A percentile compares a stretch with the other conserved stretches of the same genome.
phyloP scores from a whole-genome alignment of 2,329 filamentous ascomycete genomes.

The Aspergillus sp. region DNA sequence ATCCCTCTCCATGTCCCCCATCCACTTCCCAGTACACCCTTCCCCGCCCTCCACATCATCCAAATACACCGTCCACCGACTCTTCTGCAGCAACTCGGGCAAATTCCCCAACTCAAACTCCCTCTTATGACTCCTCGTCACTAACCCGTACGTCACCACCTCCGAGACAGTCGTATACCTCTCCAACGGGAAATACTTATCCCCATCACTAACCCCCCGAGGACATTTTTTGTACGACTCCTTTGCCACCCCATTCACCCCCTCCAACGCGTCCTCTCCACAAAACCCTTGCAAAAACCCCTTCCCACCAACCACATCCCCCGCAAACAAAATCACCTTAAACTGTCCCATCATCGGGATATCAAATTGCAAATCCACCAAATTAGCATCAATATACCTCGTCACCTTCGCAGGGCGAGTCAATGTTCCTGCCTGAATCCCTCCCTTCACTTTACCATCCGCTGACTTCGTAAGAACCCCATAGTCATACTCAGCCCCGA shows the following conservation, averaged over 20 bases:
- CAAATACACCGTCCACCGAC: conserved; percentile 72
- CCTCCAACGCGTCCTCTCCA: conserved; percentile 45
- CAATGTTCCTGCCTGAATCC: conserved; percentile 46
- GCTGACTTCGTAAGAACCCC: conserved; percentile 59
- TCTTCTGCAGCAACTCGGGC: conserved; percentile 62
- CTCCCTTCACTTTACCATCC: conserved; percentile 43
- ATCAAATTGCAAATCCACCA: conserved; percentile 74
- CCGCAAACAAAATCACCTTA: conserved; percentile 70
- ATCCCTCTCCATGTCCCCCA: conserved; percentile 58
- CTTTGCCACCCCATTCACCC: conserved; percentile 57
- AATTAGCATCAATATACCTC: conserved; percentile 75
- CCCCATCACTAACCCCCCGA: conserved; percentile 59
- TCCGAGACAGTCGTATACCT: conserved; percentile 69
- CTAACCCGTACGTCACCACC: conserved; percentile 68
- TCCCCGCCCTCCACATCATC: conserved; percentile 62
- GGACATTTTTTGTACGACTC: conserved; percentile 64
- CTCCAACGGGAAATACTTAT: conserved; percentile 67
- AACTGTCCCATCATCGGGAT: conserved; percentile 78
- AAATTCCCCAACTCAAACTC: conserved; percentile 68
- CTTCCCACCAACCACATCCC: conserved; percentile 58
- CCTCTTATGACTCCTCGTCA: conserved; percentile 65
- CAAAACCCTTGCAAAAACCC: conserved; percentile 64
- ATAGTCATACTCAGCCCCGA: conserved; percentile 67
- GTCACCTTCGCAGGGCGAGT: conserved; percentile 71
- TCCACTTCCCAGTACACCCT: conserved; percentile 68